Percentiles rank a stretch among this genome's conserved stretches.
Conservation (phyloP, 441 rosid genomes). For the Pelargonium cotyledonis region DNA sequence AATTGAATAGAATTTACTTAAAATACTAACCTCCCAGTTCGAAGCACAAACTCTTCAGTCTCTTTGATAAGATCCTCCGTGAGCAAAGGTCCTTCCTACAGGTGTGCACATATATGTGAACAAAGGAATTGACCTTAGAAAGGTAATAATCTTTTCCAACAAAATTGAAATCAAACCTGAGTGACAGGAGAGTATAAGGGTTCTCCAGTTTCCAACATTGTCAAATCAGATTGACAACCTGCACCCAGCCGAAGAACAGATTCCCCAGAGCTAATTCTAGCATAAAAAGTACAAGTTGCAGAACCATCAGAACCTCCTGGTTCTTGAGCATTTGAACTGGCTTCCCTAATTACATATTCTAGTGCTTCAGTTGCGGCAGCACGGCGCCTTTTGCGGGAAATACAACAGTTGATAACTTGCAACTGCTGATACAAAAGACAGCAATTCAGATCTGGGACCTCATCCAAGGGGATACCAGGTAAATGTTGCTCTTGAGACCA, state of each 20-base stretch:
- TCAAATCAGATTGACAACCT: conserved; percentile 46
- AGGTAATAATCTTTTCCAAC: conserved; percentile 15
- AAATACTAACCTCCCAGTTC: conserved; percentile 79
- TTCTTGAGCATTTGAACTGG: conserved; percentile 37
- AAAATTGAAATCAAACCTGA: conserved; percentile 51
- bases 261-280: conserved; percentile 59
- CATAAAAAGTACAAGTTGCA: conserved; percentile 43
- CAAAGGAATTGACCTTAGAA: conserved; percentile 17
- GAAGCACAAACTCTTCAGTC: conserved; percentile 91
- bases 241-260: conserved; percentile 71
- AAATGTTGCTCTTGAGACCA: conserved; percentile 71
- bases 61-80: conserved; percentile 93
- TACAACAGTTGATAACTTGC: conserved; percentile 88
- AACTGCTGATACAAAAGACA: conserved; percentile 80
- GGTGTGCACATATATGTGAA: conserved; percentile 19
- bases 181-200: conserved; percentile 74
- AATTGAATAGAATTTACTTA: not conserved
- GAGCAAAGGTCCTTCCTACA: conserved; percentile 86
- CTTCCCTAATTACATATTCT: conserved; percentile 56
- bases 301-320: conserved; percentile 27
- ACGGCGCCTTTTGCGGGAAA: conserved; percentile 66
- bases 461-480: conserved; percentile 70
- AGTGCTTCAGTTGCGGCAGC: conserved; percentile 53
- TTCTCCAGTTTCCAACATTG: conserved; percentile 90
- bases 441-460: conserved; percentile 70